A percentile compares a stretch with the other conserved stretches of the same genome.
Conservation (phyloP, 2,329 filamentous ascomycete species). For the Pseudogymnoascus sp. region DNA sequence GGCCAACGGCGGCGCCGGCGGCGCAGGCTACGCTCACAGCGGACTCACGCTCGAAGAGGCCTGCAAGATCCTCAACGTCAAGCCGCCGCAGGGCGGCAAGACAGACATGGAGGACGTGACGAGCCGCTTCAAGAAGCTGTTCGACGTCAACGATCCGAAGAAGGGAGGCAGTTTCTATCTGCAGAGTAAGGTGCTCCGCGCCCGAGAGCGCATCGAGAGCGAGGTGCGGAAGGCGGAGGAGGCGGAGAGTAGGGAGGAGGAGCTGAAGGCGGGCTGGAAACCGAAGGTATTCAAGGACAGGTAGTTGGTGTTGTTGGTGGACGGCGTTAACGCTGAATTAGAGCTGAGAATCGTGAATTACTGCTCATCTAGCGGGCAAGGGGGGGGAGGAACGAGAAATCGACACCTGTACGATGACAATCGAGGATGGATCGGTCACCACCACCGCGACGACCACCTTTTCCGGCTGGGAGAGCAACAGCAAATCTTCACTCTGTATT, state of each 20-base stretch:
- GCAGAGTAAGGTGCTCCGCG: constrained; percentile 91
- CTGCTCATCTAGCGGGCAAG: background rate
- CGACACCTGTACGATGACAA: background rate
- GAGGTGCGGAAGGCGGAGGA: constrained; percentile 69
- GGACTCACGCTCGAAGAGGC: constrained; percentile 93
- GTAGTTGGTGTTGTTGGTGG: constrained; percentile 30
- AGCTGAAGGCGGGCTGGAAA: constrained; percentile 79
- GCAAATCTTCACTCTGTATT: constrained; percentile 11
- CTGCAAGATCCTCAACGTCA: constrained; percentile 93
- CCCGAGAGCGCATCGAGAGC: constrained; percentile 83
- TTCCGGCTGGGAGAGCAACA: constrained; percentile 4
- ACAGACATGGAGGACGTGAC: constrained; percentile 72
- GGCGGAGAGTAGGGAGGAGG: constrained; percentile 64
- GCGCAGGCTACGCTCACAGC: constrained; percentile 42
- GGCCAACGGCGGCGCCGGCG: constrained; percentile 37
- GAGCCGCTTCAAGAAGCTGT: constrained; percentile 86
- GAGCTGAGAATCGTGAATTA: background rate
- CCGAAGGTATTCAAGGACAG: constrained; percentile 91
- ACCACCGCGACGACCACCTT: background rate
- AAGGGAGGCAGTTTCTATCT: constrained; percentile 97
- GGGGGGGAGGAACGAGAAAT: background rate
- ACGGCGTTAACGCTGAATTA: constrained; percentile 9
- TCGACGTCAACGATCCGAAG: constrained; percentile 88
- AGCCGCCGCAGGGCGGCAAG: constrained; percentile 71
- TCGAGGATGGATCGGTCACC: background rate